Base-by-base conservation (phyloP, 148 eudicot genomes). In the Tetragonia tetragonoides region DNA sequence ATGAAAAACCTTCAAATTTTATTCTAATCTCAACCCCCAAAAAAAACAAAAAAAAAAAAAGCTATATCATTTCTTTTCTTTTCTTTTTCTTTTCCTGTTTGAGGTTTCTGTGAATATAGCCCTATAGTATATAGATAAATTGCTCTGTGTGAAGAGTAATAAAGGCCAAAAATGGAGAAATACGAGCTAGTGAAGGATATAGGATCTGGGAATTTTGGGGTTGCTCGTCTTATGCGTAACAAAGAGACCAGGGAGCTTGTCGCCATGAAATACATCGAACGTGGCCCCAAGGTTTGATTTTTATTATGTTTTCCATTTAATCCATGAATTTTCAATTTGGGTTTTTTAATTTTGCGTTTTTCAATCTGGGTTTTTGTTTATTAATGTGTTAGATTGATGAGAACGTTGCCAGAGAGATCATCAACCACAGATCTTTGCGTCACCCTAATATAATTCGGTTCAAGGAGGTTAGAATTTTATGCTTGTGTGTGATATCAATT, bases 201-300 rank as follows among this genome's bases (percentile, higher is more conserved):
- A 79, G 98, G 98, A 80, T 87, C 98, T 84, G 98, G 96, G 67
- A 93, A 93, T 87, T 93, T 93, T 68, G 98, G 98, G 10, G 93
- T 93, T 64, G 98, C 98, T 64, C 86, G 98, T 79, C 86, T 93
- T 34, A 88, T 90, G 97, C 87, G 91, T 81, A 85, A 91, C 71
- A 93, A 87, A 76, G 97, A 86, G 70, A 93, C 93, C 38, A 93
- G 87, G 60, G 98, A 90, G 80, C 96, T 93, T 61, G 92, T 93
- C n/a, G 98, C 98, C 72, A 91, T 91, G 96, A 91, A 93, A 87
- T 93, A 88, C 83, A 93, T 93, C 76, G 98, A 91, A 61, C 88
- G 95, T 51, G 95, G 95, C 38, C 88, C 67, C 37, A 93, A 82
- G 95, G 93, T 93, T 76, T 68, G 74, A 68, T 28, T 41, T 24